These are phyloP conservation scores for Saksenaea oblongispora DNA, from an alignment of 371 early-diverging fungal genomes.

Conservation along the genomic window DNA sequence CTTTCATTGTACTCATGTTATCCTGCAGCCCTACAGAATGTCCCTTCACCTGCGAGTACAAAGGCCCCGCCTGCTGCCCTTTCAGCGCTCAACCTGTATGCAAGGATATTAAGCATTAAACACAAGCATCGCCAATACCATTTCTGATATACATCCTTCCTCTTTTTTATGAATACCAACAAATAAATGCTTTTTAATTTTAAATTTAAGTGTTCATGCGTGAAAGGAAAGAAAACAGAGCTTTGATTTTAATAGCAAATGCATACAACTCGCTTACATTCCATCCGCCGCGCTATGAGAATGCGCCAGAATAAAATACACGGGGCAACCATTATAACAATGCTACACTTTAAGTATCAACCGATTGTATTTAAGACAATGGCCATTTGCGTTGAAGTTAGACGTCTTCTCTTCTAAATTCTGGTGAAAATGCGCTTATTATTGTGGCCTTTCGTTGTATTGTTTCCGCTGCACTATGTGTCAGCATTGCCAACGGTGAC, in stretches of 20 bases:
- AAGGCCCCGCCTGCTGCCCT: not conserved
- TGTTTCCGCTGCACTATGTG: too few relatives aligned
- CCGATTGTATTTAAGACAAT: too few relatives aligned
- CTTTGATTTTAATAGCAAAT: not conserved
- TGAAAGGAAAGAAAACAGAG: too few relatives aligned
- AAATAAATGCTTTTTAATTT: not conserved
- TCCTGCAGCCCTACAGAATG: slow-evolving; percentile 18
- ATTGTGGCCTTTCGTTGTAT: too few relatives aligned
- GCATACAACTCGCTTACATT: not conserved
- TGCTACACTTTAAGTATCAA: too few relatives aligned
- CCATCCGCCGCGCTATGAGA: too few relatives aligned
- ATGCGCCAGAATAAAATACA: not conserved
- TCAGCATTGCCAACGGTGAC: too few relatives aligned
- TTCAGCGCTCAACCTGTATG: not conserved
- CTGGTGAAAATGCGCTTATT: too few relatives aligned
- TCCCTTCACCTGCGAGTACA: slow-evolving; percentile 8
- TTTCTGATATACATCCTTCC: not conserved
- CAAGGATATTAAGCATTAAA: not conserved
- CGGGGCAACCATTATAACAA: not conserved
- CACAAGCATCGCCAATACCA: not conserved
- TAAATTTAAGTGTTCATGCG: too few relatives aligned
- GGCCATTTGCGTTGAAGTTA: too few relatives aligned
- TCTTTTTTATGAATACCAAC: not conserved
- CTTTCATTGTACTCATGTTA: not conserved
- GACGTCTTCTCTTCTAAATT: too few relatives aligned